phyloP scores from a whole-genome alignment of 2,329 filamentous ascomycete species.

The Aotearoamyces nothofagi region DNA sequence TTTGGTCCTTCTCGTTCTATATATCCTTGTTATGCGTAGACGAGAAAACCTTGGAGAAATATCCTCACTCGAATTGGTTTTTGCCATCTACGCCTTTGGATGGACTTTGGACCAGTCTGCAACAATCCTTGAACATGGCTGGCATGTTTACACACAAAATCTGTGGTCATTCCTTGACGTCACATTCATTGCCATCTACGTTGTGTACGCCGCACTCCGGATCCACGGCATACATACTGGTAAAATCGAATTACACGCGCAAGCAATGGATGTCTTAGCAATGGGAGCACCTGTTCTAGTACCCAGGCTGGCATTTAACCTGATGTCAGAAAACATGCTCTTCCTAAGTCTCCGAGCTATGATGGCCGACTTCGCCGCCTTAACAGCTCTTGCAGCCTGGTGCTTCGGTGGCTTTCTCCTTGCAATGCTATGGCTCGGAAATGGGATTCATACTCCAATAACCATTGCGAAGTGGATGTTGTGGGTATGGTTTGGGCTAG shows the following conservation, averaged over 20 bases:
- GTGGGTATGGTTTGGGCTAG: slow-evolving; percentile 83
- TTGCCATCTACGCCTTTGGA: slow-evolving; percentile 59
- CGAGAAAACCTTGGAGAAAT: slow-evolving; percentile 42
- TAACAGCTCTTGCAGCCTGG: slow-evolving; percentile 64
- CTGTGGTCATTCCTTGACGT: slow-evolving; percentile 81
- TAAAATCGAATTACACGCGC: slow-evolving; percentile 35
- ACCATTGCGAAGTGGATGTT: slow-evolving; percentile 85
- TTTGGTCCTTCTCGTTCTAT: slow-evolving; percentile 49
- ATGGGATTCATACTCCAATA: slow-evolving; percentile 43
- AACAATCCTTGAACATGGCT: slow-evolving; percentile 60
- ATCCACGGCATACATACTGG: slow-evolving; percentile 43
- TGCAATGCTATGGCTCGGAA: slow-evolving; percentile 63
- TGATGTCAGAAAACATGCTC: slow-evolving; percentile 72
- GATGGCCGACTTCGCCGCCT: slow-evolving; percentile 72
- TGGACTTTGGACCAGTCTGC: slow-evolving; percentile 70
- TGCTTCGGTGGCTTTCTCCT: slow-evolving; percentile 73
- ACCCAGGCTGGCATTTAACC: slow-evolving; percentile 66
- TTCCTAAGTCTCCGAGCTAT: slow-evolving; percentile 70
- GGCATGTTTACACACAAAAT: slow-evolving; percentile 77
- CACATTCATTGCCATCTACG: slow-evolving; percentile 58
- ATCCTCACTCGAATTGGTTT: slow-evolving; percentile 45
- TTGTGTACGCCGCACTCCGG: slow-evolving; percentile 51
- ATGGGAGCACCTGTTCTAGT: slow-evolving; percentile 66
- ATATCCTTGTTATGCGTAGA: slow-evolving; percentile 56
- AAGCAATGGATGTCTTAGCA: slow-evolving; percentile 65